Base-by-base conservation (phyloP, 2,329 filamentous ascomycete genomes). In the Fusarium drepaniforme region DNA sequence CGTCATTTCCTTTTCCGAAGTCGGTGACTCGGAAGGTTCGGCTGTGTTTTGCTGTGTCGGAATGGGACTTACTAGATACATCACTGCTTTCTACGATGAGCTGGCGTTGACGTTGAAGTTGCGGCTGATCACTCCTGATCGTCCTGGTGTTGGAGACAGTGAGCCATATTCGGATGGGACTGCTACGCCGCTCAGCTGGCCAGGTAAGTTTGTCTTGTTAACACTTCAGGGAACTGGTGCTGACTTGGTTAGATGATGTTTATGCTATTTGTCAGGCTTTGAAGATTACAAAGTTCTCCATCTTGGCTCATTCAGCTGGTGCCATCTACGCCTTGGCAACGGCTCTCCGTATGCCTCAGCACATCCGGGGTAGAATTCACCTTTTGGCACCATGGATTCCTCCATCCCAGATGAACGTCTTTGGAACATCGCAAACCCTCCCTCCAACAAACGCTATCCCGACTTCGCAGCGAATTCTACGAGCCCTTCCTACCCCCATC, bases 261-360 rank as follows among this genome's bases (percentile, higher is more conserved):
- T 94, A 97, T 70, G 93, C 96, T 63, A 97, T 99, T 68, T 99
- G 97, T 82, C 94, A 98, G 80, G 88, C 93, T 16, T 88, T 99
- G 53, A 96, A 95, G 77, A 97, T 99, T 74, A 97, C 93, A 13
- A 97, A 98, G 77, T 99, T 99, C 81, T 98, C 96, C 8, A 94
- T 99, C 23, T 89, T 99, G 2, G 97, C 97, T 3, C 97, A 99
- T 83, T 98, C 96, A 1, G 97, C 97, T 1, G 97, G 97, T 18
- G 96, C 97, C n/a, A 97, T 99, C 63, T 99, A 99, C 81, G 97
- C 97, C 3, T 89, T 99, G 21, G 97, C 97, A 0, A 98, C 97
- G 0, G 97, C 97, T 0, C 87, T 99, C 53, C 94, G 97, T 53
- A 97, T 99, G 90, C 97, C 97, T 5, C 96, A 98, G 79, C 94